Evolutionary conservation across 345 rosid species (phyloP), one percentile per base, ranked within the genome.

Genomic region (Rhizophora apiculata): DNA sequence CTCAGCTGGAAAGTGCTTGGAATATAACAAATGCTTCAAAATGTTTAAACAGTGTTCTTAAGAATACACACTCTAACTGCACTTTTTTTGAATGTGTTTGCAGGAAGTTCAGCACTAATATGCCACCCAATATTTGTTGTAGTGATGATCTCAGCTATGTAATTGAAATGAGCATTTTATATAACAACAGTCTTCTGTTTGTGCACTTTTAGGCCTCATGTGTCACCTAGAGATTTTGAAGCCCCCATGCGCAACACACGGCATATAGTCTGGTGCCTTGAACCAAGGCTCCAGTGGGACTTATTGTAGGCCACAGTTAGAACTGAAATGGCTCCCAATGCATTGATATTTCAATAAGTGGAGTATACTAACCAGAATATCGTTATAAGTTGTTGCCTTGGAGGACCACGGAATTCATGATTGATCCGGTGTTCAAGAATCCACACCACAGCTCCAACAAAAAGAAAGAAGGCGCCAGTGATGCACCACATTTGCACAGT

Each of bases 381-480:
- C 0, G 97, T 95, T 24, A 84, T 75, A 71, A 95, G 85, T 69
- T 95, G 97, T 66, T 85, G 88, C 53, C 91, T 84, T 13, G 97
- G 99, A 48, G 96, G 72, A 56, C 99, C 97, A 0, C 96, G 96
- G 73, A 95, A 95, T 46, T 95, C 99, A 6, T 62, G 77, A 64
- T 95, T 95, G 73, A 82, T 70, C 43, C 96, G 88, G 64, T 95
- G 99, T 77, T 95, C 99, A 24, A 95, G 97, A 81, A 95, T 90
- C 99, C 99, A 95, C 65, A 95, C 90, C 27, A 91, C 93, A 49
- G 88, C 87, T 76, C 99, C 97, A 60, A 95, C 96, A 1, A 80
- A 81, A 71, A 91, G 93, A 79, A 95, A 95, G 80, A 88, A 84
- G 51, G 69, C 85, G 20, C 80, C 96, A 0, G 97, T 95, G 72